A percentile compares a stretch with the other conserved stretches of the same genome.
phyloP scores from a whole-genome alignment of 768 basidiomycete genomes.

The Leccinum truebloodii region DNA sequence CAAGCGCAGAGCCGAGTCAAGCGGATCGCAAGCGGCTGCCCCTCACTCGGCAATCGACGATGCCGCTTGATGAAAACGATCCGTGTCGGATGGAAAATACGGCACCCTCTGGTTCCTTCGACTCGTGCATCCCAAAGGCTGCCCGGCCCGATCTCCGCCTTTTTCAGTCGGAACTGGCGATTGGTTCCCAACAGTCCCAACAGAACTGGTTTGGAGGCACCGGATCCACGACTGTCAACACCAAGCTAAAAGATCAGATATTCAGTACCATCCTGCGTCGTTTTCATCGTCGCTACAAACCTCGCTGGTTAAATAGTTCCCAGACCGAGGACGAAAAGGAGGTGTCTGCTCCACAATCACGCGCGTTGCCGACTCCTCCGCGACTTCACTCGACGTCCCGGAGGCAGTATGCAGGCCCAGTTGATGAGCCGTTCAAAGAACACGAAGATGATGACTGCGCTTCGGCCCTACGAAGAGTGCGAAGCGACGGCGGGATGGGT shows the following conservation, averaged over 20 bases:
- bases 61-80: slow-evolving; percentile 40
- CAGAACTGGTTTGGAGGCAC: slow-evolving; percentile 80
- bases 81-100: slow-evolving; percentile 47
- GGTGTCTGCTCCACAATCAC: slow-evolving; percentile 43
- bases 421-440: slow-evolving; percentile 44
- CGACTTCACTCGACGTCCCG: slow-evolving; percentile 20
- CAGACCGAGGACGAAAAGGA: slow-evolving; percentile 62
- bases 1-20: slow-evolving; percentile 11
- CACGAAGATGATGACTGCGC: slow-evolving; percentile 39
- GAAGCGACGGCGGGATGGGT: slow-evolving; percentile 56
- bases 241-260: slow-evolving; percentile 92
- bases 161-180: slow-evolving; percentile 42
- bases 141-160: slow-evolving; percentile 36
- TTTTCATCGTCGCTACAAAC: slow-evolving; percentile 52
- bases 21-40: slow-evolving; percentile 38
- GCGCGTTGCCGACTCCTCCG: slow-evolving; percentile 9
- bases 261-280: slow-evolving; percentile 85
- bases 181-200: slow-evolving; percentile 34
- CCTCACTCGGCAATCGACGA: slow-evolving; percentile 41
- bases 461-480: slow-evolving; percentile 57
- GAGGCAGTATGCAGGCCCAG: slow-evolving; percentile 25
- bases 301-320: slow-evolving; percentile 36
- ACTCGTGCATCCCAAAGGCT: background rate
- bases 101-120: slow-evolving; percentile 28
- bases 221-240: slow-evolving; percentile 93